phyloP scores from a whole-genome alignment of 2,329 filamentous ascomycete species.

The Cordyceps militaris region DNA sequence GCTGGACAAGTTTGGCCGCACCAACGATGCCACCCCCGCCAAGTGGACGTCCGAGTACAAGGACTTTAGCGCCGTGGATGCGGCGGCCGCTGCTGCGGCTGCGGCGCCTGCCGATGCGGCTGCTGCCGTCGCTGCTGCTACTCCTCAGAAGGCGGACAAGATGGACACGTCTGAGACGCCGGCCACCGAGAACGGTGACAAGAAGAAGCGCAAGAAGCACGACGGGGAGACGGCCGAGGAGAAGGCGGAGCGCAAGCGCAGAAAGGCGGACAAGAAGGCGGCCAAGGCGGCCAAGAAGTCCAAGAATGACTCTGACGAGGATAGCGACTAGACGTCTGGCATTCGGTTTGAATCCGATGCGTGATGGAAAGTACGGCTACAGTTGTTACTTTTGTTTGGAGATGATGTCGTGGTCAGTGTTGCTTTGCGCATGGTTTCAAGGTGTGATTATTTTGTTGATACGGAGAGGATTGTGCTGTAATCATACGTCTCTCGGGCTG shows the following conservation, averaged over 20 bases:
- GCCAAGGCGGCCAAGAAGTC: slow-evolving; percentile 48
- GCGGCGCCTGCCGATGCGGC: slow-evolving; percentile 35
- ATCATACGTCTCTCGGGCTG: slow-evolving; percentile 9
- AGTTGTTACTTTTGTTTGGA: not conserved
- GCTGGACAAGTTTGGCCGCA: slow-evolving; percentile 92
- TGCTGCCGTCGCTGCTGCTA: slow-evolving; percentile 35
- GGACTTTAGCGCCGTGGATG: slow-evolving; percentile 64
- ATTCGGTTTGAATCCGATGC: not conserved
- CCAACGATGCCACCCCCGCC: slow-evolving; percentile 87
- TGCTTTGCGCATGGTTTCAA: not conserved
- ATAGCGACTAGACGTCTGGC: slow-evolving; percentile 38
- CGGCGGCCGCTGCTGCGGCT: slow-evolving; percentile 37
- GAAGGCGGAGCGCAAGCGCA: slow-evolving; percentile 53
- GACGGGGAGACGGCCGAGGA: slow-evolving; percentile 68
- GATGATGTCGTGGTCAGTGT: too few relatives aligned
- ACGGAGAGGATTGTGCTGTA: slow-evolving; percentile 10
- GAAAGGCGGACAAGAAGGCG: slow-evolving; percentile 54
- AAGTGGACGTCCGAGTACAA: slow-evolving; percentile 93
- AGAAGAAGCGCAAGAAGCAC: slow-evolving; percentile 72
- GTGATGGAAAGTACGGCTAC: slow-evolving; percentile 8
- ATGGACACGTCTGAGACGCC: slow-evolving; percentile 32
- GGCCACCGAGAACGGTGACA: slow-evolving; percentile 46
- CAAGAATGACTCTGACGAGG: slow-evolving; percentile 44
- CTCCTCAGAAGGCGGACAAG: slow-evolving; percentile 30
- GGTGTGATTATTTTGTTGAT: not conserved